These are phyloP conservation scores for Rhodotorula sp. DNA, from an alignment of 1,284 basidiomycete genomes.

Conservation along the genomic window DNA sequence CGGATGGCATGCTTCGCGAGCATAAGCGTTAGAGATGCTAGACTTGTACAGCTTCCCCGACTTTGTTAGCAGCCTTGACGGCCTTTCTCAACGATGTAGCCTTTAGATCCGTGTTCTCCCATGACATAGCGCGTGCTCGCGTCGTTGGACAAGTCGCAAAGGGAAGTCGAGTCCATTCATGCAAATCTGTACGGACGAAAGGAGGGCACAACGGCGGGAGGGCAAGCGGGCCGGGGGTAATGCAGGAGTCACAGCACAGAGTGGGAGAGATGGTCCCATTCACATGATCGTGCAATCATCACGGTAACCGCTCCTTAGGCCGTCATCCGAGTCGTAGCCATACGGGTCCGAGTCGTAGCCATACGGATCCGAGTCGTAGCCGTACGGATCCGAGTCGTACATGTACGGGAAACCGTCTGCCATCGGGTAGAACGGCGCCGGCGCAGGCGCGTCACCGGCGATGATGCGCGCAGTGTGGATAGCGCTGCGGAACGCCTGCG, in stretches of 20 bases:
- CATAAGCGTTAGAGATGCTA: neutral
- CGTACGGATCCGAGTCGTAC: neutral
- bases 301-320: neutral
- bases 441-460: neutral
- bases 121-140: no score
- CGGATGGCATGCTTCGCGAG: neutral
- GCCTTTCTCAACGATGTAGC: no score
- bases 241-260: no score
- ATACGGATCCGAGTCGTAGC: neutral
- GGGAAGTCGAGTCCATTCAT: no score
- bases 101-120: no score
- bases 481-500: no score
- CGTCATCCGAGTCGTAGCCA: neutral
- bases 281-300: slow-evolving; percentile 14
- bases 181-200: neutral
- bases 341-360: neutral
- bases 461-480: no score
- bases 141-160: no score
- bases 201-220: neutral
- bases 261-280: no score
- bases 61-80: no score
- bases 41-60: no score
- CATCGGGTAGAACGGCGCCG: neutral
- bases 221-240: no score
- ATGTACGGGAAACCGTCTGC: neutral